Evolutionary conservation across 257 asterid genomes (phyloP).

Genomic region (Lithospermum erythrorhizon): DNA sequence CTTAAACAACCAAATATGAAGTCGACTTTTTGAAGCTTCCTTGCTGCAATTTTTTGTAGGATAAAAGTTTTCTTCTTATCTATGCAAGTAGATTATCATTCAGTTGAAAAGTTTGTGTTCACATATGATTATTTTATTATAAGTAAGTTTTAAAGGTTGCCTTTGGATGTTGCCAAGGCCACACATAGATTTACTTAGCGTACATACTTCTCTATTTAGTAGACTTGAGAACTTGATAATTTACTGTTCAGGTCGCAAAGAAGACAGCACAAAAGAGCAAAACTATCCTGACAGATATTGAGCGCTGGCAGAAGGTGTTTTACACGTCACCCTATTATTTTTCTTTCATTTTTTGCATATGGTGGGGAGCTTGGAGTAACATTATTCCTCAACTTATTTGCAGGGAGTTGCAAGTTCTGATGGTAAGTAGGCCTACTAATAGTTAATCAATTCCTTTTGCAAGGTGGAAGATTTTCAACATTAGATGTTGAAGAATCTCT

Average conservation of each 20-base stretch:
- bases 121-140: too few species aligned
- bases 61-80: not conserved
- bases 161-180: not conserved
- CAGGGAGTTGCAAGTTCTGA: conserved; percentile 97
- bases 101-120: not conserved
- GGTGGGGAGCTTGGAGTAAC: conserved; percentile 5
- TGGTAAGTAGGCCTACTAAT: conserved; percentile 30
- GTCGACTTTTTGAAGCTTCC: not conserved
- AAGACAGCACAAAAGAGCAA: conserved; percentile 89
- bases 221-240: not conserved
- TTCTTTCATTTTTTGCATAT: conserved; percentile 5
- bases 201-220: not conserved
- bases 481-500: not conserved
- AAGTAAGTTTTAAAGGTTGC: not conserved
- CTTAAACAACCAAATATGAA: not conserved
- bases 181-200: not conserved
- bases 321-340: conserved; percentile 4
- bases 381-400: conserved; percentile 24
- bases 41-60: not conserved
- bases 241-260: conserved; percentile 67
- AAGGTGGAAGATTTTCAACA: not conserved
- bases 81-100: not conserved
- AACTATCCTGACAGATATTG: conserved; percentile 74
- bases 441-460: not conserved
- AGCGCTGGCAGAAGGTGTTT: conserved; percentile 88